These are phyloP conservation scores for Amphirosellinia nigrospora DNA, from an alignment of 495 filamentous ascomycete genomes.

Conservation along the genomic window DNA sequence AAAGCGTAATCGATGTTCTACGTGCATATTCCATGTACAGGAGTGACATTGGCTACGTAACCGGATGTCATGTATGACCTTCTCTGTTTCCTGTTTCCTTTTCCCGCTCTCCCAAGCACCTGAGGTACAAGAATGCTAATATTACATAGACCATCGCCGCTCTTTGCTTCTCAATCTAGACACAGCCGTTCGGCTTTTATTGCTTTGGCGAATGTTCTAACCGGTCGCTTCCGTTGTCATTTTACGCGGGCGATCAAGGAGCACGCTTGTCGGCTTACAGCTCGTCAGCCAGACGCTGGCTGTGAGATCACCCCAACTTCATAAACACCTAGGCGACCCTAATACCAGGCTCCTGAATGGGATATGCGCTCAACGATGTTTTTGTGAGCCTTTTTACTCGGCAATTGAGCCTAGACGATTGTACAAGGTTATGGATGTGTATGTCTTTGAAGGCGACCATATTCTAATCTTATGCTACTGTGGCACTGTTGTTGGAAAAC, in stretches of 20 bases:
- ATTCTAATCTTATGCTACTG: conserved; percentile 77
- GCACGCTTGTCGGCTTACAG: conserved; percentile 75
- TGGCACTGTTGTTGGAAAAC: conserved; percentile 67
- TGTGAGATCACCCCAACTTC: conserved; percentile 73
- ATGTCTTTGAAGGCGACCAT: conserved; percentile 90
- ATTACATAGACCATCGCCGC: conserved; percentile 74
- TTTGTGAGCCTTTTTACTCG: conserved; percentile 61
- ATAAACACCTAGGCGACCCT: conserved; percentile 65
- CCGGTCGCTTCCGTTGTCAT: conserved; percentile 84
- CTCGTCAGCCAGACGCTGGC: conserved; percentile 72
- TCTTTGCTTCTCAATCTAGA: conserved; percentile 83
- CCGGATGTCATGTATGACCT: conserved; percentile 77
- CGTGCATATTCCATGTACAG: conserved; percentile 93
- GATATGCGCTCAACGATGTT: conserved; percentile 56
- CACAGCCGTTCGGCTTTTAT: conserved; percentile 74
- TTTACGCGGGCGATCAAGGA: conserved; percentile 76
- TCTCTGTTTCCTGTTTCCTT: background rate
- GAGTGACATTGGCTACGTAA: conserved; percentile 88
- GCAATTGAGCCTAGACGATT: conserved; percentile 70
- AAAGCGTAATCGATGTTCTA: conserved; percentile 78
- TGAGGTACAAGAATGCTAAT: conserved; percentile 32
- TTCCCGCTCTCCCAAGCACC: background rate
- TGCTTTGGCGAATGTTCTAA: conserved; percentile 84
- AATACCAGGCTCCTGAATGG: conserved; percentile 46
- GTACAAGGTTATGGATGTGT: conserved; percentile 87